These are phyloP conservation scores for Strobilomyces confusus DNA, from an alignment of 768 basidiomycete genomes.

Conservation along the genomic window DNA sequence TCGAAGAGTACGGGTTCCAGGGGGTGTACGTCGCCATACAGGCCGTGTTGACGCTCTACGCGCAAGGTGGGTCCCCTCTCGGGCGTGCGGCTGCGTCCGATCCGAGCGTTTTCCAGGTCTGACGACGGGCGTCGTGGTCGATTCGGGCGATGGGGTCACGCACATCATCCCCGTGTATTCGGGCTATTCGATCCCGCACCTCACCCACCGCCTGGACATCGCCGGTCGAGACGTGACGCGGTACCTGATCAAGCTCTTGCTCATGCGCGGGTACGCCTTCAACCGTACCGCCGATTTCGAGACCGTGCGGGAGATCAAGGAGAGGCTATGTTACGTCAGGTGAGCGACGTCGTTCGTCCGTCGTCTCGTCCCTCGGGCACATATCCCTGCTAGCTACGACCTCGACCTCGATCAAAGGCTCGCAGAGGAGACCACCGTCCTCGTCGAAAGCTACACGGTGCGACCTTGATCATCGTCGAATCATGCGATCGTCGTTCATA, in stretches of 20 bases:
- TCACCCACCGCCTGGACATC: slow-evolving; percentile 92
- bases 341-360: slow-evolving; percentile 31
- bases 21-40: slow-evolving; percentile 98
- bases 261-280: slow-evolving; percentile 99
- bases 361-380: neutral
- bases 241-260: slow-evolving; percentile 97
- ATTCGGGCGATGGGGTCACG: slow-evolving; percentile 98
- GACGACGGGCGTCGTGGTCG: slow-evolving; percentile 97
- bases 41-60: slow-evolving; percentile 96
- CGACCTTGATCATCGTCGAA: slow-evolving; percentile 17
- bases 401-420: slow-evolving; percentile 92
- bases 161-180: slow-evolving; percentile 99
- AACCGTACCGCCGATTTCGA: slow-evolving; percentile 99
- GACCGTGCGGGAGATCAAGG: slow-evolving; percentile 98
- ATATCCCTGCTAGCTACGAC: slow-evolving; percentile 65
- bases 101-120: slow-evolving; percentile 56
- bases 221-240: slow-evolving; percentile 98
- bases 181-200: slow-evolving; percentile 91
- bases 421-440: slow-evolving; percentile 91
- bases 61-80: slow-evolving; percentile 94
- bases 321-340: slow-evolving; percentile 98
- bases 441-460: slow-evolving; percentile 96
- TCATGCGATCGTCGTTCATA: slow-evolving; percentile 3
- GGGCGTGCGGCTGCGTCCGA: too few relatives aligned
- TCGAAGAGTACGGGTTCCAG: slow-evolving; percentile 95